Evolutionary conservation across 2,329 filamentous ascomycete species (phyloP).

Genomic region (Calycina marina): DNA sequence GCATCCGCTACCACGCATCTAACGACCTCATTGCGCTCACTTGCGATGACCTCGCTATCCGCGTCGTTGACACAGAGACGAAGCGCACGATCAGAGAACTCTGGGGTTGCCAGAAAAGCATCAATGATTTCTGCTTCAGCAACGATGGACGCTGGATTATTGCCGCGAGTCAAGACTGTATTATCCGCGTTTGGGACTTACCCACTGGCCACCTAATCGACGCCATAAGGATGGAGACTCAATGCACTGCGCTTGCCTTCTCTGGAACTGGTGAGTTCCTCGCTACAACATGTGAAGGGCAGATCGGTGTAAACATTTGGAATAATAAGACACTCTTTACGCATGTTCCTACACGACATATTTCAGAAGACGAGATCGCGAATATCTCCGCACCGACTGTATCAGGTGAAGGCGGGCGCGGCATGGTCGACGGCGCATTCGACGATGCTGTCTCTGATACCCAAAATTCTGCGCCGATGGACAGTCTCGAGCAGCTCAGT

Average conservation of each 20-base stretch:
- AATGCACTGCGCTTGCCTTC: slow-evolving; percentile 76
- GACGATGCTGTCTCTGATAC: slow-evolving; percentile 36
- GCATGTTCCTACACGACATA: slow-evolving; percentile 72
- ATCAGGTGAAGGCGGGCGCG: slow-evolving; percentile 69
- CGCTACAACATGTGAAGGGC: slow-evolving; percentile 72
- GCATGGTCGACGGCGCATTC: slow-evolving; percentile 63
- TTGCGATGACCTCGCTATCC: slow-evolving; percentile 78
- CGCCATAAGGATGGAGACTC: slow-evolving; percentile 63
- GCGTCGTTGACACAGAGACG: slow-evolving; percentile 81
- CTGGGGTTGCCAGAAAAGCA: slow-evolving; percentile 60
- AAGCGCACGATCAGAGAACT: slow-evolving; percentile 86
- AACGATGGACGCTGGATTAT: slow-evolving; percentile 90
- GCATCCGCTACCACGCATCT: slow-evolving; percentile 64
- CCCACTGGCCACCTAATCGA: slow-evolving; percentile 93
- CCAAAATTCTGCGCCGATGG: slow-evolving; percentile 38
- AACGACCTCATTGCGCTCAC: slow-evolving; percentile 80
- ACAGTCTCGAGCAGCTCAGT: slow-evolving; percentile 61
- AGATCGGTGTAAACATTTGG: slow-evolving; percentile 87
- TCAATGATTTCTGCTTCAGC: slow-evolving; percentile 80
- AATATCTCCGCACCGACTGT: slow-evolving; percentile 54
- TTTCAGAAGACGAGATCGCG: slow-evolving; percentile 61
- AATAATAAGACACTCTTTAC: slow-evolving; percentile 87
- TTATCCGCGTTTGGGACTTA: slow-evolving; percentile 84
- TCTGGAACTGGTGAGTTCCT: slow-evolving; percentile 84
- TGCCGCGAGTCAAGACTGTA: slow-evolving; percentile 65